Conservation (phyloP, 1,284 basidiomycete species). For the Tylopilus microsporus region DNA sequence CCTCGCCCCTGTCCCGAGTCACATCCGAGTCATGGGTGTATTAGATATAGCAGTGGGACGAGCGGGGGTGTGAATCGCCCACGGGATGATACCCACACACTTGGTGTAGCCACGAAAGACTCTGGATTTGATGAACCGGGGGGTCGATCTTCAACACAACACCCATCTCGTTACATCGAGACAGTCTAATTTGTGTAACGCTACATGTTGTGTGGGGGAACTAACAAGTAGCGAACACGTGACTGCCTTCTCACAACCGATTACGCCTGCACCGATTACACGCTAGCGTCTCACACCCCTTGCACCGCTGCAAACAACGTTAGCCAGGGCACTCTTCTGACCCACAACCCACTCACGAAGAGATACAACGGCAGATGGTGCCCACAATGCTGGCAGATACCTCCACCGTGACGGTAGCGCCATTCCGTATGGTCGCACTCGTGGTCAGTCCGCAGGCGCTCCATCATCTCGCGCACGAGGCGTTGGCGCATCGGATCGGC, state of each 20-base stretch:
- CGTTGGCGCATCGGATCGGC: slow-evolving; percentile 9
- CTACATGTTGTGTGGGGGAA: no score
- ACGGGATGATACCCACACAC: no score
- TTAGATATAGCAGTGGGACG: no score
- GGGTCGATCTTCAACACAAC: no score
- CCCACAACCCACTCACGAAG: slow-evolving; percentile 29
- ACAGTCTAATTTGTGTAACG: no score
- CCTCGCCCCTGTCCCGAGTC: no score
- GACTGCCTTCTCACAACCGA: neutral
- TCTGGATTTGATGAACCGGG: no score
- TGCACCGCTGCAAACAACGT: slow-evolving; percentile 29
- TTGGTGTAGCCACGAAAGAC: no score
- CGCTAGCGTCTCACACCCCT: slow-evolving; percentile 26
- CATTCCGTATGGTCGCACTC: slow-evolving; percentile 34
- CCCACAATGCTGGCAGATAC: slow-evolving; percentile 34
- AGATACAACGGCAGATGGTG: slow-evolving; percentile 29
- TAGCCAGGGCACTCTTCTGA: neutral
- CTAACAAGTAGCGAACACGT: no score
- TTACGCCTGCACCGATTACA: slow-evolving; percentile 6
- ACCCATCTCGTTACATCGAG: no score
- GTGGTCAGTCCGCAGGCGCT: slow-evolving; percentile 35
- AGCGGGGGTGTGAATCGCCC: no score
- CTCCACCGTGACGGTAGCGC: slow-evolving; percentile 28
- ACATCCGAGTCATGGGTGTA: no score
- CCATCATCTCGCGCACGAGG: slow-evolving; percentile 32